Conservation (phyloP, 2,329 filamentous ascomycete species). For the Talaromyces atroroseus region DNA sequence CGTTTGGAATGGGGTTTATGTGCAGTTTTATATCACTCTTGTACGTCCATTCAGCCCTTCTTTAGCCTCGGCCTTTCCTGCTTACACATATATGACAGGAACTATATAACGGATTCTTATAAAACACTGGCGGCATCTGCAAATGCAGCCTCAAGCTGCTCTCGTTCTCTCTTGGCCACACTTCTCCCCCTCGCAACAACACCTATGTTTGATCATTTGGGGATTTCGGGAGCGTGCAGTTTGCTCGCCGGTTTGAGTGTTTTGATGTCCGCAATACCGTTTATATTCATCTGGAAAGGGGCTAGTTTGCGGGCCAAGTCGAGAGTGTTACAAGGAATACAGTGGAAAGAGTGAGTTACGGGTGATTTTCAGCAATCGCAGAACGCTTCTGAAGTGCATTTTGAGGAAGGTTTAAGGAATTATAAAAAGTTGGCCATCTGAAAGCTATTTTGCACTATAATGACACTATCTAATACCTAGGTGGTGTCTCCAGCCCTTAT, state of each 20-base stretch:
- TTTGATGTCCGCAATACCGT: slow-evolving; percentile 36
- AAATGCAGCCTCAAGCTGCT: slow-evolving; percentile 48
- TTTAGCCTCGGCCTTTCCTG: background rate
- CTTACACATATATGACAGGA: slow-evolving; percentile 35
- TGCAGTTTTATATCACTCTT: slow-evolving; percentile 58
- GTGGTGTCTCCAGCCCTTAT: too few relatives aligned
- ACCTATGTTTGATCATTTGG: slow-evolving; percentile 33
- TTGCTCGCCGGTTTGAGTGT: slow-evolving; percentile 37
- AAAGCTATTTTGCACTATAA: too few relatives aligned
- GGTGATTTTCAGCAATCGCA: background rate
- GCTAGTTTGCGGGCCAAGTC: slow-evolving; percentile 16
- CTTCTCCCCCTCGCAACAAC: slow-evolving; percentile 48
- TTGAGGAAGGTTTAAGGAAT: too few relatives aligned
- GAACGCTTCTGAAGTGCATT: too few relatives aligned
- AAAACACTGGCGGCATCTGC: slow-evolving; percentile 58
- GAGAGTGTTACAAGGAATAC: background rate
- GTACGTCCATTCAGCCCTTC: background rate
- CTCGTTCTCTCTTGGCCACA: slow-evolving; percentile 49
- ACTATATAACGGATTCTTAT: slow-evolving; percentile 65
- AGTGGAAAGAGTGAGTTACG: background rate
- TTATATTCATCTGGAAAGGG: slow-evolving; percentile 32
- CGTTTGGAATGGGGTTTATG: slow-evolving; percentile 58
- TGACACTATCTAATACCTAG: too few relatives aligned
- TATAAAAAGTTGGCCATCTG: too few relatives aligned
- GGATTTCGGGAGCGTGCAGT: slow-evolving; percentile 38